Conservation (phyloP, 2,329 filamentous ascomycete species). For the Monosporascus sp. region DNA sequence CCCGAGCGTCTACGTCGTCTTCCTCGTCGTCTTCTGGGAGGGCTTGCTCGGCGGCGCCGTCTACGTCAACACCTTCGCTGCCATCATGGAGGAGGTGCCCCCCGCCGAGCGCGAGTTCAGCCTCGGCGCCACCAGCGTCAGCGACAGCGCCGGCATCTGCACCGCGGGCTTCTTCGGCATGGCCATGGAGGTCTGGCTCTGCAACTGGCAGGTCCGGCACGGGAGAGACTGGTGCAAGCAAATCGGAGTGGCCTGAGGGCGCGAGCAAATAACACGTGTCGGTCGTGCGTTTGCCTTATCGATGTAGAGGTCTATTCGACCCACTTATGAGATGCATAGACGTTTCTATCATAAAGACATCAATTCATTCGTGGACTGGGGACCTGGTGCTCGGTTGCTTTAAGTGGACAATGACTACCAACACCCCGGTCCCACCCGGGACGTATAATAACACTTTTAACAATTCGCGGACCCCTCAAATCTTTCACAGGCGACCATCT, state of each 20-base stretch:
- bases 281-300: not conserved
- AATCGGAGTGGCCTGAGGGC: constrained; percentile 32
- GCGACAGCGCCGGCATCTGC: constrained; percentile 86
- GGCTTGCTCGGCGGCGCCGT: constrained; percentile 85
- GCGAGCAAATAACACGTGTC: constrained; percentile 18
- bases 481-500: too few species aligned
- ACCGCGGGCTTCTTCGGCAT: constrained; percentile 82
- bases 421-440: too few species aligned
- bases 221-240: constrained; percentile 70
- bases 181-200: constrained; percentile 74
- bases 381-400: too few species aligned
- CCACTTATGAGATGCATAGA: not conserved
- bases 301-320: not conserved
- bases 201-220: constrained; percentile 75
- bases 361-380: too few species aligned
- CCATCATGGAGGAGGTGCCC: constrained; percentile 80
- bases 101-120: constrained; percentile 83
- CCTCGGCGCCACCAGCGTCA: constrained; percentile 82
- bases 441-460: too few species aligned
- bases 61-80: constrained; percentile 93
- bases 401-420: too few species aligned
- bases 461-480: too few species aligned
- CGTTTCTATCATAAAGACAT: too few species aligned
- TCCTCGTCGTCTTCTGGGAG: constrained; percentile 86
- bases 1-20: constrained; percentile 81